Conservation (phyloP, 192 early-diverging fungal genomes). For the Coemansia erecta region DNA sequence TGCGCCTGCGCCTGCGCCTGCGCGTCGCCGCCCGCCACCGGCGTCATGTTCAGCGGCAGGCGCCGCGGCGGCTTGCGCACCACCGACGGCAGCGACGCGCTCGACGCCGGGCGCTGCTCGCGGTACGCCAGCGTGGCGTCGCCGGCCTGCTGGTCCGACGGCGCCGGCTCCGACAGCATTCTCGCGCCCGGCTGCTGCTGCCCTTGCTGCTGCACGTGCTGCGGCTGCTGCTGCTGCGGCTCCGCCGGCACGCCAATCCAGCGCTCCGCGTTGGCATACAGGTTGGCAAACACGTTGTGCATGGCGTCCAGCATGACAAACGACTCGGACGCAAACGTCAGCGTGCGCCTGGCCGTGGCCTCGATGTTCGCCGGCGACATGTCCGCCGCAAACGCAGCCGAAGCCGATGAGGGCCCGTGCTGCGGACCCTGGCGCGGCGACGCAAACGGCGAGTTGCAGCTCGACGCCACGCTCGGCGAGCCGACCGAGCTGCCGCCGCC, state of each 20-base stretch:
- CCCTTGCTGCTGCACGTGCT: not conserved
- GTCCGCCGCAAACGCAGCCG: not conserved
- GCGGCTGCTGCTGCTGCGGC: conserved; percentile 8
- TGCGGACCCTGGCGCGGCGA: conserved; percentile 1
- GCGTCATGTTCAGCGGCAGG: conserved; percentile 4
- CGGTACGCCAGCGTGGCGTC: conserved; percentile 8
- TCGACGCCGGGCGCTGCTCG: not conserved
- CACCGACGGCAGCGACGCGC: not conserved
- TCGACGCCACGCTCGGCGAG: conserved; percentile 23
- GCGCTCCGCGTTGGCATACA: conserved; percentile 41
- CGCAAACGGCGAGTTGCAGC: conserved; percentile 9
- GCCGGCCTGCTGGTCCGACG: not conserved
- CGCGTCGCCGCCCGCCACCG: not conserved
- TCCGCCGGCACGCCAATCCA: conserved; percentile 24
- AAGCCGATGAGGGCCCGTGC: not conserved
- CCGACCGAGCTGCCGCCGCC: conserved; percentile 9
- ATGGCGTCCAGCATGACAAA: conserved; percentile 45
- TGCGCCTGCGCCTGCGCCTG: not conserved
- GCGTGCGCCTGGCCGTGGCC: conserved; percentile 28
- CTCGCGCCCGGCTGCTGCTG: not conserved
- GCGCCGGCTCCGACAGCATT: not conserved
- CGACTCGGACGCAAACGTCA: conserved; percentile 51
- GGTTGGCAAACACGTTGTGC: conserved; percentile 24
- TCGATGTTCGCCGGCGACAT: conserved; percentile 32
- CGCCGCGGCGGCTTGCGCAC: conserved; percentile 4